These are phyloP conservation scores for Erodium chrysanthum DNA, from an alignment of 441 rosid species.

Conservation along the genomic window DNA sequence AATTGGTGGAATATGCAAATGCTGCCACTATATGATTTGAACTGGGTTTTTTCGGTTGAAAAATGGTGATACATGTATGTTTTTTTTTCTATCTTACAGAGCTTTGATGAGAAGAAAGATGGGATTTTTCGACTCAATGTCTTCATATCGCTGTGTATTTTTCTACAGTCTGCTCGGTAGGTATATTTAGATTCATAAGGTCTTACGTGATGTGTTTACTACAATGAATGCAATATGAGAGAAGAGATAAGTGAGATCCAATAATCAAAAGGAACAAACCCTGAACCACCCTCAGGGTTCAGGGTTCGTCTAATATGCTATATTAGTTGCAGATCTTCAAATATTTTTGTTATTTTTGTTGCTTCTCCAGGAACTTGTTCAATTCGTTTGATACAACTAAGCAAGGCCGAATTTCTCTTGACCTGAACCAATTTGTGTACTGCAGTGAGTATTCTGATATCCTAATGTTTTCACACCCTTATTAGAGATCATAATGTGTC, in stretches of 20 bases:
- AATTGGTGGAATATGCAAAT: no score
- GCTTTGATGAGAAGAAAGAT: slow-evolving; percentile 54
- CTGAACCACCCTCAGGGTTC: no score
- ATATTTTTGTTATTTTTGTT: neutral
- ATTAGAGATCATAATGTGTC: no score
- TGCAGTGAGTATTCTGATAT: slow-evolving; percentile 38
- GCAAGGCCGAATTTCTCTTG: slow-evolving; percentile 57
- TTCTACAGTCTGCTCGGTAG: slow-evolving; percentile 55
- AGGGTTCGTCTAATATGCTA: neutral
- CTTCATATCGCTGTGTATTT: slow-evolving; percentile 60
- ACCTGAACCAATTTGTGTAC: slow-evolving; percentile 54
- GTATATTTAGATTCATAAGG: slow-evolving; percentile 8
- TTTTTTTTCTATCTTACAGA: slow-evolving; percentile 26
- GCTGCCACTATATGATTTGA: neutral
- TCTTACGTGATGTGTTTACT: neutral
- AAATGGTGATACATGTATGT: slow-evolving; percentile 8
- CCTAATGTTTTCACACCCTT: neutral
- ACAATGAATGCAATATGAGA: neutral
- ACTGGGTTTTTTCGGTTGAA: neutral
- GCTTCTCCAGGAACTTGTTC: slow-evolving; percentile 41
- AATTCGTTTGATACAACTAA: slow-evolving; percentile 56
- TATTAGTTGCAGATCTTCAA: neutral
- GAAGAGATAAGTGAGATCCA: neutral
- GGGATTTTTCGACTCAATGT: slow-evolving; percentile 53
- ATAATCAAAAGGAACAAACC: no score